A percentile compares a stretch with the other conserved stretches of the same genome.
phyloP scores from a whole-genome alignment of 1,284 basidiomycete genomes.

The Sphagnurus paluster region DNA sequence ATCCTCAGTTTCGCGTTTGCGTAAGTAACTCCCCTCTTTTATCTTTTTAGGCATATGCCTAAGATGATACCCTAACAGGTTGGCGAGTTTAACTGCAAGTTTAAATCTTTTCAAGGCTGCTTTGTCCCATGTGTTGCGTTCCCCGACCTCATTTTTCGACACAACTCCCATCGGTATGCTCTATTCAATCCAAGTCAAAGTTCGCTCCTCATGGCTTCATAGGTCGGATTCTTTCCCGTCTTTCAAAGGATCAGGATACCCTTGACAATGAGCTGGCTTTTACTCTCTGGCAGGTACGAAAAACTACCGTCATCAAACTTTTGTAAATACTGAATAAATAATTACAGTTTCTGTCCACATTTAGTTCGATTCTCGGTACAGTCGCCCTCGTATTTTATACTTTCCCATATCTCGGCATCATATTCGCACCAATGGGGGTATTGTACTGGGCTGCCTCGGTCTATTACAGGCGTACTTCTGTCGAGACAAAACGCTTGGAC shows the following conservation, averaged over 20 bases:
- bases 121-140: slow-evolving; percentile 56
- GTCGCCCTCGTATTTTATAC: slow-evolving; percentile 62
- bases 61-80: slow-evolving; percentile 33
- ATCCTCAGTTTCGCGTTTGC: slow-evolving; percentile 51
- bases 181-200: neutral
- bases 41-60: neutral
- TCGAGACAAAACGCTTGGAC: slow-evolving; percentile 71
- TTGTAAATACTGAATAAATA: slow-evolving; percentile 5
- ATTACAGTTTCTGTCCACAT: slow-evolving; percentile 45
- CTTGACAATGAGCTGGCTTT: slow-evolving; percentile 51
- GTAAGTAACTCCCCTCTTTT: slow-evolving; percentile 31
- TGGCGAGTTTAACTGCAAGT: slow-evolving; percentile 59
- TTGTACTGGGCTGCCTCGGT: slow-evolving; percentile 49
- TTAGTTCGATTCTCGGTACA: slow-evolving; percentile 52
- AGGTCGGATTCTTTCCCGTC: slow-evolving; percentile 58
- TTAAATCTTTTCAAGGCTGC: slow-evolving; percentile 60
- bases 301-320: slow-evolving; percentile 23
- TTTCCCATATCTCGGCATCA: slow-evolving; percentile 62
- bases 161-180: slow-evolving; percentile 72
- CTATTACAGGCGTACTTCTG: slow-evolving; percentile 57
- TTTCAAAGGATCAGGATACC: slow-evolving; percentile 65
- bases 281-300: slow-evolving; percentile 37
- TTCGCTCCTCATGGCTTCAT: neutral
- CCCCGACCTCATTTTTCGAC: slow-evolving; percentile 80
- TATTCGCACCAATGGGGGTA: slow-evolving; percentile 52